A percentile compares a stretch with the other conserved stretches of the same genome.
These are phyloP conservation scores for Metschnikowia gelsemii DNA, from an alignment of 805 yeast species.

Conservation along the genomic window DNA sequence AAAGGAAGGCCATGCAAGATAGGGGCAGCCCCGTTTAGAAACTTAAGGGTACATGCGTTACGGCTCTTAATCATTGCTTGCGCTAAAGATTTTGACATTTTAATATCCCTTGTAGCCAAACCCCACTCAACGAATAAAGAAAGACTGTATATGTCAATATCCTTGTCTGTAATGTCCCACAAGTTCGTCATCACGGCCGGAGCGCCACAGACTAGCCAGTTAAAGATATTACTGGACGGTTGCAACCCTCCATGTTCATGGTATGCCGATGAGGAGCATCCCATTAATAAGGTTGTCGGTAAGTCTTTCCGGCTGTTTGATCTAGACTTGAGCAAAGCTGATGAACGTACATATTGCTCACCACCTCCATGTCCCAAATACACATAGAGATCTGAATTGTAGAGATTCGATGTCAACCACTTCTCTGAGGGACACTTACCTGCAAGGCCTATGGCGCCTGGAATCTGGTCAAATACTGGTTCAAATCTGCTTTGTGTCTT, in stretches of 20 bases:
- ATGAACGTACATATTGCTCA: constrained; percentile 69
- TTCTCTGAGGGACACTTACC: constrained; percentile 59
- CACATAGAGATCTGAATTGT: constrained; percentile 49
- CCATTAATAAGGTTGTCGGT: constrained; percentile 70
- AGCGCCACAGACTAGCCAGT: constrained; percentile 76
- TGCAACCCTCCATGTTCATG: constrained; percentile 58
- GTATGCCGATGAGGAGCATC: constrained; percentile 85
- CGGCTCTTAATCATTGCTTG: constrained; percentile 64
- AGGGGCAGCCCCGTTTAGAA: constrained; percentile 90
- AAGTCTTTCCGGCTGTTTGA: constrained; percentile 36
- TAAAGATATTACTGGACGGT: constrained; percentile 72
- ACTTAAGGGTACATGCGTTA: constrained; percentile 63
- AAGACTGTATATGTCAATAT: constrained; percentile 75
- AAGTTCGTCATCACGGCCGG: constrained; percentile 82
- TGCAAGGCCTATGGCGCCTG: constrained; percentile 52
- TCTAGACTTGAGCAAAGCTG: constrained; percentile 38
- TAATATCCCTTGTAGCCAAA: constrained; percentile 28
- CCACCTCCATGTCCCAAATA: constrained; percentile 98
- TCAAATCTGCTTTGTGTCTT: constrained; percentile 63
- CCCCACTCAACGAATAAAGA: constrained; percentile 69
- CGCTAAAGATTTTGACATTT: constrained; percentile 36
- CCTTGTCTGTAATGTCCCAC: constrained; percentile 98
- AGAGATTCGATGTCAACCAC: constrained; percentile 46
- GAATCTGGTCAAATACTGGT: constrained; percentile 36
- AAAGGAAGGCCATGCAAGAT: constrained; percentile 86